Conservation (phyloP, 1,139 yeast genomes). For the Yamadazyma taylorii region DNA sequence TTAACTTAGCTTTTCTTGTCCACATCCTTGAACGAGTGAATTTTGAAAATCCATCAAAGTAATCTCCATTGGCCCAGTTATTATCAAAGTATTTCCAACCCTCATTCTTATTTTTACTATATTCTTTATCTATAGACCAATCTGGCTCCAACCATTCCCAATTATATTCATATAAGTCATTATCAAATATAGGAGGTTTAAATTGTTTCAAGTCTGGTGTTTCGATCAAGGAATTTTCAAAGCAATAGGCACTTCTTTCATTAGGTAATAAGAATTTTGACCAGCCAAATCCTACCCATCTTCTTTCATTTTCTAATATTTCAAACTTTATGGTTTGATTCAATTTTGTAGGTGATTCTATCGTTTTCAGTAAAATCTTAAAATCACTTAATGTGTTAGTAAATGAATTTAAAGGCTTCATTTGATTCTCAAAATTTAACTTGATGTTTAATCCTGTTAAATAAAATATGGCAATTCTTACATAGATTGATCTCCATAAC, state of each 20-base stretch:
- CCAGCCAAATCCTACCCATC: conserved; percentile 69
- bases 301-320: conserved; percentile 56
- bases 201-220: conserved; percentile 38
- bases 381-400: conserved; percentile 32
- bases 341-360: conserved; percentile 42
- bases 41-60: conserved; percentile 47
- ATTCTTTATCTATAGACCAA: conserved; percentile 49
- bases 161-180: conserved; percentile 39
- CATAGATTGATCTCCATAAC: conserved; percentile 54
- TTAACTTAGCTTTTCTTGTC: conserved; percentile 47
- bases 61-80: conserved; percentile 46
- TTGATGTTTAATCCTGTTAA: conserved; percentile 47
- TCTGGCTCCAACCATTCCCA: conserved; percentile 59
- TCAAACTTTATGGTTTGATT: conserved; percentile 51
- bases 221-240: conserved; percentile 36
- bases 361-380: conserved; percentile 40
- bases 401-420: conserved; percentile 12
- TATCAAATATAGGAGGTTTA: conserved; percentile 48
- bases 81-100: conserved; percentile 60
- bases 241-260: conserved; percentile 52
- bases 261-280: conserved; percentile 48
- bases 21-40: conserved; percentile 54
- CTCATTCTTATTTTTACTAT: conserved; percentile 34
- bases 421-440: conserved; percentile 9
- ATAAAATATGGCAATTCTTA: conserved; percentile 42